phyloP scores from a whole-genome alignment of 1,284 basidiomycete species.

The Farysia itapuensis region DNA sequence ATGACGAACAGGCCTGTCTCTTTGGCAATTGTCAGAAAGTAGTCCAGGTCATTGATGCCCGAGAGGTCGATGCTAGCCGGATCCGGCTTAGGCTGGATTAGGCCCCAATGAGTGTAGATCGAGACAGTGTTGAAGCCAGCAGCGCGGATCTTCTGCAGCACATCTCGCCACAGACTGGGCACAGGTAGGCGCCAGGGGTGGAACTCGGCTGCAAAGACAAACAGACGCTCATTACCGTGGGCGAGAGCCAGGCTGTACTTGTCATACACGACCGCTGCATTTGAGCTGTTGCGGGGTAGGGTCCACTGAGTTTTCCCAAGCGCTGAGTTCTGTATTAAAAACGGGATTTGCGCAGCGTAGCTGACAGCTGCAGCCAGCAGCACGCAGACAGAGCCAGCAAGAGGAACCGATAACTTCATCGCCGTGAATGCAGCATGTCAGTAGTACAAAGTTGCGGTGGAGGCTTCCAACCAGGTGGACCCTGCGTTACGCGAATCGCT shows the following conservation, averaged over 20 bases:
- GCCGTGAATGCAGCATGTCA: too few species aligned
- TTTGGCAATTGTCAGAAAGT: constrained; percentile 66
- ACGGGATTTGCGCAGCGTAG: neutral
- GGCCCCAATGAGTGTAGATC: constrained; percentile 66
- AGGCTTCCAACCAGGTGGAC: too few species aligned
- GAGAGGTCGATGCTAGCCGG: constrained; percentile 68
- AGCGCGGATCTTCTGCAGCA: constrained; percentile 77
- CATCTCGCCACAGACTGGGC: constrained; percentile 76
- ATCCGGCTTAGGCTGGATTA: constrained; percentile 74
- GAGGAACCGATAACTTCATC: too few species aligned
- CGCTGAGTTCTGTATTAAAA: too few species aligned
- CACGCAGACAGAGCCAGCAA: too few species aligned
- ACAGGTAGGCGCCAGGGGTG: constrained; percentile 80
- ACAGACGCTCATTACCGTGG: constrained; percentile 19
- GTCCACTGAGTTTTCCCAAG: too few species aligned
- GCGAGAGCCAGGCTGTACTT: constrained; percentile 31
- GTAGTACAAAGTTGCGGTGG: too few species aligned
- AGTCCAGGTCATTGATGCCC: constrained; percentile 71
- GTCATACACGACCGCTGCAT: constrained; percentile 30
- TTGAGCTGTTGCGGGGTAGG: constrained; percentile 14
- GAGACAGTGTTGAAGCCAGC: constrained; percentile 70
- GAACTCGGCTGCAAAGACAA: constrained; percentile 65
- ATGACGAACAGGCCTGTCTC: constrained; percentile 70
- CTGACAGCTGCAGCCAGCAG: too few species aligned
- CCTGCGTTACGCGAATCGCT: too few species aligned